Percentiles rank a stretch among this genome's conserved stretches.
phyloP scores from a whole-genome alignment of 345 rosid species.

The Eutrema yunnanense region DNA sequence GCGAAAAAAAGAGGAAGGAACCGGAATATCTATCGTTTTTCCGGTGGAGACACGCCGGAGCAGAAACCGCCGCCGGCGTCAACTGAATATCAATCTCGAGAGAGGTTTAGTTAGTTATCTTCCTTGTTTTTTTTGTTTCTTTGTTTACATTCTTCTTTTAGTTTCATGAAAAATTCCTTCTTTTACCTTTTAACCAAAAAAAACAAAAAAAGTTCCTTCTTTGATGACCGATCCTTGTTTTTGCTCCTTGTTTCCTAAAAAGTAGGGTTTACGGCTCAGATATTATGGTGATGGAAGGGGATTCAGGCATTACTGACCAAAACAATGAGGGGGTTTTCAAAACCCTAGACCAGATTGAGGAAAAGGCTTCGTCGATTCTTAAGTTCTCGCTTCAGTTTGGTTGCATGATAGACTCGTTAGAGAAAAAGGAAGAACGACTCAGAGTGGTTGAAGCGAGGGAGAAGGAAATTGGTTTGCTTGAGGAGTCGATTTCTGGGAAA shows the following conservation, averaged over 20 bases:
- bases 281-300: not conserved
- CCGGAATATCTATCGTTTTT: not conserved
- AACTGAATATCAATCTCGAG: not conserved
- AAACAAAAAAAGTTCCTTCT: not conserved
- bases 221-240: not conserved
- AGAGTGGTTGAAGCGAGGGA: not conserved
- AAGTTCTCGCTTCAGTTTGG: not conserved
- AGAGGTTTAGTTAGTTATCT: not conserved
- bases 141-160: not conserved
- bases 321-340: not conserved
- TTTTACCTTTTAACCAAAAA: too few species aligned
- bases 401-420: not conserved
- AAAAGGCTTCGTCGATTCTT: not conserved
- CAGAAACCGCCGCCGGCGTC: not conserved
- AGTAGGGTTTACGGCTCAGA: not conserved
- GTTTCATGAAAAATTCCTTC: not conserved
- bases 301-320: not conserved
- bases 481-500: not conserved
- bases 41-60: not conserved
- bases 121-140: not conserved
- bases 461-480: not conserved
- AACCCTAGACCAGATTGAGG: not conserved
- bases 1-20: not conserved
- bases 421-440: not conserved
- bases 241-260: not conserved